Base-by-base conservation (phyloP, 768 basidiomycete species). In the Amanita subjunquillea region DNA sequence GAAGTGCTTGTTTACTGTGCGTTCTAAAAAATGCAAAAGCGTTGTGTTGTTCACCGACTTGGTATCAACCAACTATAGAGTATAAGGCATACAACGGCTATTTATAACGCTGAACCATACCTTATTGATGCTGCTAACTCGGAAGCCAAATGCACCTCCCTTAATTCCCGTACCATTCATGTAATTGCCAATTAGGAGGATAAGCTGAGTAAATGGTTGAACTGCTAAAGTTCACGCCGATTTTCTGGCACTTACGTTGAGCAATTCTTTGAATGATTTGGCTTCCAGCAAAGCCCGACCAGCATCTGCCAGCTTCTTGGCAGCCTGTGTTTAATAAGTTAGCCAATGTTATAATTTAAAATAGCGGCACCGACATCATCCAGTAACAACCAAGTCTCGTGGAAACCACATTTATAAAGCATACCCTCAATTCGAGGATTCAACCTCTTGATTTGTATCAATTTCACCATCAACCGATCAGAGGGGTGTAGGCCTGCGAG, bases 131-230 rank as follows among this genome's bases (percentile, higher is more conserved):
- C 93, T 95, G 69, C 91, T 92, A 49, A 98, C 82, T 61, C 88
- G 83, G 79, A 99, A 99, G 54, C 95, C 95, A 60, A 90, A 95
- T 1, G 96, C 96, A 30, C 94, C 94, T 51, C 95, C 95, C 65
- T 95, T 96, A 60, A 91, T 78, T 50, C 94, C 92, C 50, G 91
- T 87, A 5, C 93, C 91, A 63, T 99, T 99, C 85, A 98, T 93
- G 66, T 92, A 99, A 65, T 99, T 99, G 40, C 95, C 95, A 58
- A 99, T 81, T 59, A 94, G 76, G 12, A 99, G 82, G 57, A 98
- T 96, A 39, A 99, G 78, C 86, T 77, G 32, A 54, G 50, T 20
- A 30, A 25, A 43, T 20, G 2, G 38, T 20, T 50, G 15, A 15
- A 23, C 6, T 27, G 8, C 22, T 8, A n/a, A 48, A 13, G 17